These are phyloP conservation scores for Mortierella sp. DNA, from an alignment of 371 early-diverging fungal genomes.

Conservation along the genomic window DNA sequence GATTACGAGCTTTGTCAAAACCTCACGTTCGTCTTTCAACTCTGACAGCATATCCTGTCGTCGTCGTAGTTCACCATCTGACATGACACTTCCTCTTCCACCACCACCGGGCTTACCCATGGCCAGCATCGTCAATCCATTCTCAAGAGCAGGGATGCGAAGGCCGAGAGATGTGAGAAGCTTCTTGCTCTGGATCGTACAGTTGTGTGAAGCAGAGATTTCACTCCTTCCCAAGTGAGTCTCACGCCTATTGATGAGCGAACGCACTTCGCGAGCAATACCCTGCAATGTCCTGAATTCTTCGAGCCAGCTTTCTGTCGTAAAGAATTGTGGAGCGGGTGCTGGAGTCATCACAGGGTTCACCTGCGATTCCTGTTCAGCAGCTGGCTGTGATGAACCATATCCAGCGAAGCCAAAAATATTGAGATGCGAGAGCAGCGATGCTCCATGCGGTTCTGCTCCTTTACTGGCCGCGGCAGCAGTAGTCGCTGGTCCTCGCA, in stretches of 20 bases:
- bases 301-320: slow-evolving; percentile 88
- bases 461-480: slow-evolving; percentile 20
- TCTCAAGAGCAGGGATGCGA: slow-evolving; percentile 68
- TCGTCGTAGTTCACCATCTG: slow-evolving; percentile 78
- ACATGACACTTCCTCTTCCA: slow-evolving; percentile 57
- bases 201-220: slow-evolving; percentile 79
- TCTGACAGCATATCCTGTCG: slow-evolving; percentile 83
- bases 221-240: slow-evolving; percentile 80
- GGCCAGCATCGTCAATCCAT: slow-evolving; percentile 65
- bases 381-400: background rate
- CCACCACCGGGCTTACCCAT: slow-evolving; percentile 57
- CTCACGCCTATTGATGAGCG: slow-evolving; percentile 75
- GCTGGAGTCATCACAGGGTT: slow-evolving; percentile 20
- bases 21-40: slow-evolving; percentile 79
- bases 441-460: slow-evolving; percentile 9
- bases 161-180: slow-evolving; percentile 63
- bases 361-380: slow-evolving; percentile 1
- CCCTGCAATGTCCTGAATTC: slow-evolving; percentile 76
- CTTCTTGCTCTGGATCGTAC: slow-evolving; percentile 82
- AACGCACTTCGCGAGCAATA: slow-evolving; percentile 76
- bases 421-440: slow-evolving; percentile 46
- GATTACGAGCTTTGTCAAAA: slow-evolving; percentile 64
- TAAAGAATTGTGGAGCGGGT: slow-evolving; percentile 58
- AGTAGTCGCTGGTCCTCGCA: slow-evolving; percentile 35
- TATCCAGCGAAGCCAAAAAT: slow-evolving; percentile 39